These are phyloP conservation scores for Candida maris DNA, from an alignment of 805 yeast species.

Conservation along the genomic window DNA sequence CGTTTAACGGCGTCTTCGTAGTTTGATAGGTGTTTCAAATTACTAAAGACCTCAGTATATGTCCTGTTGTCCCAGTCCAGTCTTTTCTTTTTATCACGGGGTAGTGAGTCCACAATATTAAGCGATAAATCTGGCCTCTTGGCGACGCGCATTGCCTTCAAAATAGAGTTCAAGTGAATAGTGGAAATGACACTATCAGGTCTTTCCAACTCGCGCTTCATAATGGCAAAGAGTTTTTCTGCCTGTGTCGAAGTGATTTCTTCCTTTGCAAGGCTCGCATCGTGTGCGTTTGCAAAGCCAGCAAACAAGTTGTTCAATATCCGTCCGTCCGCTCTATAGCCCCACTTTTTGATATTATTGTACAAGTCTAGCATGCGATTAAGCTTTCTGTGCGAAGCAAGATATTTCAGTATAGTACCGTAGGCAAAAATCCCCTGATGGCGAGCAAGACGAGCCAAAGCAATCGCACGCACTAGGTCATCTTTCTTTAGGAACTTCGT, in stretches of 20 bases:
- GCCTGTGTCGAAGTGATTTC: conserved; percentile 33
- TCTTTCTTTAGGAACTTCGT: conserved; percentile 47
- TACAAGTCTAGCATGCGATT: conserved; percentile 49
- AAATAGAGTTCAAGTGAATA: conserved; percentile 43
- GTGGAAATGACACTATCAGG: conserved; percentile 29
- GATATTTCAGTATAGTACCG: conserved; percentile 57
- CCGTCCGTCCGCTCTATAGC: conserved; percentile 47
- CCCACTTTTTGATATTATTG: conserved; percentile 60
- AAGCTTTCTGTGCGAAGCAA: conserved; percentile 39
- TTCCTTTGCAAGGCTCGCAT: conserved; percentile 6
- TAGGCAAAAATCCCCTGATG: conserved; percentile 53
- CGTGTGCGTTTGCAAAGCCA: conserved; percentile 37
- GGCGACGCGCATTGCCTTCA: conserved; percentile 42
- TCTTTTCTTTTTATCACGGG: conserved; percentile 12
- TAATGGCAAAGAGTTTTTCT: conserved; percentile 31
- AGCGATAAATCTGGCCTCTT: conserved; percentile 36
- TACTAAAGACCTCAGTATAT: conserved; percentile 29
- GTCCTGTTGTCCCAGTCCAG: conserved; percentile 34
- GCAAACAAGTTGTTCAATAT: conserved; percentile 44
- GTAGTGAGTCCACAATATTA: conserved; percentile 34
- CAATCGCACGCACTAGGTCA: conserved; percentile 48
- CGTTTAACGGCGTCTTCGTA: conserved; percentile 16
- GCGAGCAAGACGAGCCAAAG: conserved; percentile 24
- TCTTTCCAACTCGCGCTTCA: conserved; percentile 29
- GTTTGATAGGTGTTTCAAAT: conserved; percentile 12